phyloP scores from a whole-genome alignment of 2,329 filamentous ascomycete genomes.

The Arthrobotrys sphaeroides region DNA sequence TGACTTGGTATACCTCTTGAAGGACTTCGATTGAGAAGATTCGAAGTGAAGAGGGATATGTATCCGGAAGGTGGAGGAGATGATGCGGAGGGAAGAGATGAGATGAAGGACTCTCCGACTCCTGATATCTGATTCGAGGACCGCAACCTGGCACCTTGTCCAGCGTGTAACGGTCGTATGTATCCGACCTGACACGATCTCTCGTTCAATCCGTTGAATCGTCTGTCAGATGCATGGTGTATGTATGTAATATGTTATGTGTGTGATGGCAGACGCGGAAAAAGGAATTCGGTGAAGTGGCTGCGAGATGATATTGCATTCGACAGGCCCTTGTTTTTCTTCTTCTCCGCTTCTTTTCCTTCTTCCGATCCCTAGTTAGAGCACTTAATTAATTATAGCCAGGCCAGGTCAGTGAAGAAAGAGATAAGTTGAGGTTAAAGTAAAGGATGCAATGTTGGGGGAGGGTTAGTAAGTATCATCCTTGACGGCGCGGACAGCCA shows the following conservation, averaged over 20 bases:
- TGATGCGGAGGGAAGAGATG: slow-evolving; percentile 29
- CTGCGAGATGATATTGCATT: not conserved
- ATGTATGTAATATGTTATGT: no score
- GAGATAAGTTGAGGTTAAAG: no score
- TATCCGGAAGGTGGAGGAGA: slow-evolving; percentile 43
- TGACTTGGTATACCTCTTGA: no score
- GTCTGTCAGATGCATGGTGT: no score
- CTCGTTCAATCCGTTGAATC: not conserved
- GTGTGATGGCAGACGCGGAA: not conserved
- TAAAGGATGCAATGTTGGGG: no score
- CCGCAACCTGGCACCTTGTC: not conserved
- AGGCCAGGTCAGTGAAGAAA: no score
- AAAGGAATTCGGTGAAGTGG: slow-evolving; percentile 14
- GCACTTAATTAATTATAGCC: no score
- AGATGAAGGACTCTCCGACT: slow-evolving; percentile 30
- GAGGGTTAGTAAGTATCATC: not conserved
- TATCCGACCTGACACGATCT: not conserved
- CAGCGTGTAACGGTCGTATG: slow-evolving; percentile 7
- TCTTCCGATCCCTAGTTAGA: no score
- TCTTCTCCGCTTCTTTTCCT: no score
- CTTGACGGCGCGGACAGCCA: slow-evolving; percentile 9
- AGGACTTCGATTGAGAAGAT: not conserved
- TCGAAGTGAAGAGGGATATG: not conserved
- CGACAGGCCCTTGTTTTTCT: not conserved
- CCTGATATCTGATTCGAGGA: slow-evolving; percentile 12